phyloP scores from a whole-genome alignment of 129 eudicot species.

The Chrysanthemum lavandulifolium region DNA sequence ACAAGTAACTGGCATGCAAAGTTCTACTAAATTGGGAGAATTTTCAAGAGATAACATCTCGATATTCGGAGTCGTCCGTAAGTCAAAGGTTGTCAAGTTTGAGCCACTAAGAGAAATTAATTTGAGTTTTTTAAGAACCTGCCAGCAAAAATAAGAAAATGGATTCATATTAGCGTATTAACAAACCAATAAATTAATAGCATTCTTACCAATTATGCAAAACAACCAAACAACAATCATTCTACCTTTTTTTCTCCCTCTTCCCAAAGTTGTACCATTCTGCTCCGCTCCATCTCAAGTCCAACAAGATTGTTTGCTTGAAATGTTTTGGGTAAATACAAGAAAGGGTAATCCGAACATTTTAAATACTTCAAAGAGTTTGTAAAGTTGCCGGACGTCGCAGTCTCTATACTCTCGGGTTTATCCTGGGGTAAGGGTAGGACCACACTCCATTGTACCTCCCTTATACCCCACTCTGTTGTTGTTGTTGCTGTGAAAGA shows the following conservation, averaged over 20 bases:
- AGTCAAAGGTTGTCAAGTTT: background rate
- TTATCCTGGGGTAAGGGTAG: too few relatives aligned
- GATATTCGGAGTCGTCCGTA: too few relatives aligned
- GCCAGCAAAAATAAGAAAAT: background rate
- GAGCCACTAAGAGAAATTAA: background rate
- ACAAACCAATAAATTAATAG: background rate
- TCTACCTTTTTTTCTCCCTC: slow-evolving; percentile 9
- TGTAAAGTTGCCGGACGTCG: background rate
- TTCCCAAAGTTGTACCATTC: background rate
- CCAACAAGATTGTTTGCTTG: background rate
- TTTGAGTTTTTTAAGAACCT: slow-evolving; percentile 5
- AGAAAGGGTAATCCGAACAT: background rate
- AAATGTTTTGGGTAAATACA: slow-evolving; percentile 5
- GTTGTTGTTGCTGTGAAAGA: background rate
- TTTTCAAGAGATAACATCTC: too few relatives aligned
- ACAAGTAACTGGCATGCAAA: too few relatives aligned
- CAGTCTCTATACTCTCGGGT: too few relatives aligned
- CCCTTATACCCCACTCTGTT: too few relatives aligned
- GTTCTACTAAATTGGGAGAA: too few relatives aligned
- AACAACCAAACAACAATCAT: background rate
- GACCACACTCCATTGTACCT: too few relatives aligned
- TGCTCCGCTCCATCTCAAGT: background rate
- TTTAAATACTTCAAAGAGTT: background rate
- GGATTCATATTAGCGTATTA: background rate
- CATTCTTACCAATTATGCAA: background rate